Percentiles rank a stretch among this genome's conserved stretches.
These are phyloP conservation scores for Trichoderma citrinoviride DNA, from an alignment of 2,329 filamentous ascomycete species.

Conservation along the genomic window DNA sequence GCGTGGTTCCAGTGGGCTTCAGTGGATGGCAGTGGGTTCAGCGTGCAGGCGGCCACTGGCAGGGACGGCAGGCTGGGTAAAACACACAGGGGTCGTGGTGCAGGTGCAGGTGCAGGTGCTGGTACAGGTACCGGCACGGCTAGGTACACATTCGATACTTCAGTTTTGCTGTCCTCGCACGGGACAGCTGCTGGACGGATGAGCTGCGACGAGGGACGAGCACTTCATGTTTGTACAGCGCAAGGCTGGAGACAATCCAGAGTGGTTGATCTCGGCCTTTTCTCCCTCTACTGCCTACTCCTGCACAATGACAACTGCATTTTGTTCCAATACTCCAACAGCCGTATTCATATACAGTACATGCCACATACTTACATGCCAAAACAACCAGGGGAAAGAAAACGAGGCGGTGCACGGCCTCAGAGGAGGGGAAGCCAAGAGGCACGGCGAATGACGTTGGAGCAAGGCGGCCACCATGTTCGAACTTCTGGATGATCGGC, in stretches of 20 bases:
- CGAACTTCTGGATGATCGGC: constrained; percentile 19
- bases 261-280: too few relatives aligned
- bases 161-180: too few relatives aligned
- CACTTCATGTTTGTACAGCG: too few relatives aligned
- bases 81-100: background rate
- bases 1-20: too few relatives aligned
- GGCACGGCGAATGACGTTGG: constrained; percentile 18
- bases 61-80: background rate
- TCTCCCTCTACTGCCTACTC: too few relatives aligned
- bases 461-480: constrained; percentile 1
- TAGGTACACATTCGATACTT: too few relatives aligned
- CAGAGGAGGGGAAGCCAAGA: background rate
- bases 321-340: too few relatives aligned
- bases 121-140: background rate
- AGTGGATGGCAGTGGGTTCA: too few relatives aligned
- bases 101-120: background rate
- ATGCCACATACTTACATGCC: background rate
- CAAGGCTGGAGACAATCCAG: too few relatives aligned
- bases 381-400: background rate
- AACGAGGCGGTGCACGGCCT: constrained; percentile 19
- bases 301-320: too few relatives aligned
- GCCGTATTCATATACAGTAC: background rate
- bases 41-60: background rate
- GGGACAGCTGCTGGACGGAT: too few relatives aligned
- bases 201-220: too few relatives aligned